phyloP scores from a whole-genome alignment of 2,329 filamentous ascomycete species.

The Aureobasidium pullulans region DNA sequence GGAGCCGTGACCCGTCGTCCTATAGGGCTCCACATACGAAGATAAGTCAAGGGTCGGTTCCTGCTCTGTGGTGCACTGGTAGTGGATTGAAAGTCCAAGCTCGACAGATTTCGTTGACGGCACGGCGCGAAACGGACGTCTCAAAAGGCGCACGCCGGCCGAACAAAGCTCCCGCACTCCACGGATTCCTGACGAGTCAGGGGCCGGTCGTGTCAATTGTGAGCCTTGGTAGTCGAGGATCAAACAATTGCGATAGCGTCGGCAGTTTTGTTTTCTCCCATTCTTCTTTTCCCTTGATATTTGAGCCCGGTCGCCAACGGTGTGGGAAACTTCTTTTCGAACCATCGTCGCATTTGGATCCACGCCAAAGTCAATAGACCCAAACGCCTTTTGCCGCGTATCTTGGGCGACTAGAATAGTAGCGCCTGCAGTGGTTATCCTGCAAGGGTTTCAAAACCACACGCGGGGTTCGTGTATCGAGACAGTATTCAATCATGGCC shows the following conservation, averaged over 20 bases:
- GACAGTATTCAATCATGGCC: not conserved
- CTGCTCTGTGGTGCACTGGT: not conserved
- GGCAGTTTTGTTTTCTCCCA: not conserved
- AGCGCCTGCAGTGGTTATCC: not conserved
- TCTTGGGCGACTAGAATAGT: not conserved
- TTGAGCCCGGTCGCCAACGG: not conserved
- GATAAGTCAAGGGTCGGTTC: not conserved
- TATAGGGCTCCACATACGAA: not conserved
- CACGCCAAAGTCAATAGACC: not conserved
- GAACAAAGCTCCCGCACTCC: not conserved
- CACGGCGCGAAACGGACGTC: not conserved
- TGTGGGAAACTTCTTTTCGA: not conserved
- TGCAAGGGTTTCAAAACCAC: slow-evolving; percentile 6
- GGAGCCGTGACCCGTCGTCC: not conserved
- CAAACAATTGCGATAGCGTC: slow-evolving; percentile 1
- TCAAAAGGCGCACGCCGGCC: not conserved
- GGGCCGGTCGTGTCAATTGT: not conserved
- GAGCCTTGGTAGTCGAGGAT: not conserved
- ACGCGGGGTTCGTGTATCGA: not conserved
- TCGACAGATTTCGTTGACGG: not conserved
- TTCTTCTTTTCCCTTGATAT: not conserved
- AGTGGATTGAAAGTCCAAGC: slow-evolving; percentile 6
- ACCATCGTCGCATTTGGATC: not conserved
- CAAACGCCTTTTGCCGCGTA: not conserved
- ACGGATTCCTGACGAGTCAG: slow-evolving; percentile 7